phyloP scores from a whole-genome alignment of 164 flowering plant species.

The Vitis amurensis region DNA sequence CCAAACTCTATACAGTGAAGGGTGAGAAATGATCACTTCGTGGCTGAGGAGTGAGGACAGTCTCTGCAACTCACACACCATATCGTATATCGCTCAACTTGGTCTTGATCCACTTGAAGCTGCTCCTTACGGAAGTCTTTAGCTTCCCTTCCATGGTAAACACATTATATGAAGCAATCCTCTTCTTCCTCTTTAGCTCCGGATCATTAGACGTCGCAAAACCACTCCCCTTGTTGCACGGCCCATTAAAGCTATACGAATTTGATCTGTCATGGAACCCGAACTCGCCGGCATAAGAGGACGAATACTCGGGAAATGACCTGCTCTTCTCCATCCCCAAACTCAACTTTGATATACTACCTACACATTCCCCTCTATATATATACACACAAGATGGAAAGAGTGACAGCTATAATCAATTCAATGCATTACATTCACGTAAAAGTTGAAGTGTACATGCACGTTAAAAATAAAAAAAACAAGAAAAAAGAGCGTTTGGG shows the following conservation, averaged over 20 bases:
- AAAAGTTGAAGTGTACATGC: too few species aligned
- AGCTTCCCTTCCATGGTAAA: constrained; percentile 62
- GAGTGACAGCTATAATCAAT: too few species aligned
- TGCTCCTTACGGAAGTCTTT: constrained; percentile 55
- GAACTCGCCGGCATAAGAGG: constrained; percentile 39
- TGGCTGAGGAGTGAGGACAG: too few species aligned
- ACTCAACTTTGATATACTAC: too few species aligned
- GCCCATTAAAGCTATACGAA: constrained; percentile 68
- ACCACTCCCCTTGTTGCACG: constrained; percentile 37
- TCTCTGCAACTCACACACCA: constrained; percentile 20
- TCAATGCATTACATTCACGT: too few species aligned
- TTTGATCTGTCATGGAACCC: constrained; percentile 36
- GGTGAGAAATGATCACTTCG: too few species aligned
- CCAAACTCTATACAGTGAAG: too few species aligned
- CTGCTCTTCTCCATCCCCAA: constrained; percentile 59
- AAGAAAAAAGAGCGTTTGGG: too few species aligned
- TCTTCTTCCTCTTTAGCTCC: constrained; percentile 69
- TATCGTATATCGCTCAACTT: constrained; percentile 56
- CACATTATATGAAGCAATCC: constrained; percentile 68
- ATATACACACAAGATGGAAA: too few species aligned
- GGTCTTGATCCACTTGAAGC: constrained; percentile 85
- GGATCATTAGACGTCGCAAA: constrained; percentile 49
- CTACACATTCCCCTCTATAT: too few species aligned
- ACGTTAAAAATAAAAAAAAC: too few species aligned
- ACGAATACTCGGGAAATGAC: constrained; percentile 49